A percentile compares a stretch with the other conserved stretches of the same genome.
phyloP scores from a whole-genome alignment of 2,329 filamentous ascomycete species.

The Hysterium pulicare region DNA sequence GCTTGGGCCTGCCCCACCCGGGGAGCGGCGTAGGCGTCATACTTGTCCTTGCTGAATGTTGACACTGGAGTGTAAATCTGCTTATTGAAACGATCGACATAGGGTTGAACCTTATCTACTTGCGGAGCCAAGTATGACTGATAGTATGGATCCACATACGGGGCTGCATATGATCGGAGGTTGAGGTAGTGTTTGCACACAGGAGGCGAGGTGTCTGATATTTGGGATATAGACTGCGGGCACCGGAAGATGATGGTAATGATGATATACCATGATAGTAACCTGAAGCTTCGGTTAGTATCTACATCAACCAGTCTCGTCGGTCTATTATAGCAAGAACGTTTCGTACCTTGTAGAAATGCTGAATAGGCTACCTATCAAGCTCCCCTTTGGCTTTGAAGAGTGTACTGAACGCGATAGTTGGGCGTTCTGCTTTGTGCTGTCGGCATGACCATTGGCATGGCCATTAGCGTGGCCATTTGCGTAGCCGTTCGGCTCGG shows the following conservation, averaged over 20 bases:
- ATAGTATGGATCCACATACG: conserved; percentile 83
- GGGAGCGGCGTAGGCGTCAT: conserved; percentile 70
- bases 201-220: conserved; percentile 66
- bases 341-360: conserved; percentile 27
- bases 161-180: conserved; percentile 64
- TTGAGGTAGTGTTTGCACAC: conserved; percentile 79
- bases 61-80: conserved; percentile 67
- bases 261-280: conserved; percentile 83
- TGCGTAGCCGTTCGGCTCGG: conserved; percentile 21
- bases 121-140: conserved; percentile 79
- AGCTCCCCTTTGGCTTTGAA: conserved; percentile 18
- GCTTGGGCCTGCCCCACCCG: conserved; percentile 64
- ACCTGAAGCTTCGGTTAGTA: conserved; percentile 45
- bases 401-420: conserved; percentile 14
- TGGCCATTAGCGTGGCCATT: conserved; percentile 24
- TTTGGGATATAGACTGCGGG: conserved; percentile 64
- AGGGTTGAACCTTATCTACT: conserved; percentile 71
- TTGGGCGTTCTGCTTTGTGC: conserved; percentile 19
- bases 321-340: neutral
- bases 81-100: conserved; percentile 57
- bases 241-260: conserved; percentile 79
- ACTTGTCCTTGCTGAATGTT: conserved; percentile 58
- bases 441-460: conserved; percentile 24
- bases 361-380: conserved; percentile 28
- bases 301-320: neutral